These are phyloP conservation scores for Thelonectria rubi DNA, from an alignment of 2,329 filamentous ascomycete species.

Conservation along the genomic window DNA sequence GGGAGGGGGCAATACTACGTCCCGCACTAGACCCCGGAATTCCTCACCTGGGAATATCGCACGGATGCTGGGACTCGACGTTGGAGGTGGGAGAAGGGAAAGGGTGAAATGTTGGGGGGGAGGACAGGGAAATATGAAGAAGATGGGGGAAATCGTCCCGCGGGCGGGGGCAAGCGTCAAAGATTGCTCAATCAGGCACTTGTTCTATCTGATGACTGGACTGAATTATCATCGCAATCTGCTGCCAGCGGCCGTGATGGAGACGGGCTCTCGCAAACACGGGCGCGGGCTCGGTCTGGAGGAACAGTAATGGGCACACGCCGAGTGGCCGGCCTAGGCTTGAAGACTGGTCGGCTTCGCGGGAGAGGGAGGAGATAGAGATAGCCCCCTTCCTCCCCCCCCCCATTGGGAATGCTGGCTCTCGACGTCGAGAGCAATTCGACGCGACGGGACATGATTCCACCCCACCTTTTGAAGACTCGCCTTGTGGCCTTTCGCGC, in stretches of 20 bases:
- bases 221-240: constrained; percentile 27
- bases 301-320: constrained; percentile 34
- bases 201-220: constrained; percentile 32
- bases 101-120: constrained; percentile 9
- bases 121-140: constrained; percentile 11
- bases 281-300: constrained; percentile 25
- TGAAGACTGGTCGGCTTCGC: background rate
- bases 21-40: constrained; percentile 9
- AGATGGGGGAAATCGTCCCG: background rate
- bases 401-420: no score
- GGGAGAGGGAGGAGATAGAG: no score
- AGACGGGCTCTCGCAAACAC: constrained; percentile 7
- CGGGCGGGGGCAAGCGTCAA: background rate
- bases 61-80: constrained; percentile 27
- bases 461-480: constrained; percentile 26
- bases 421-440: background rate
- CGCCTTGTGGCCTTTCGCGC: constrained; percentile 24
- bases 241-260: background rate
- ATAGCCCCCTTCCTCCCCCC: no score
- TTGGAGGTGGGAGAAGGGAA: constrained; percentile 29
- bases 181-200: constrained; percentile 20
- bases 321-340: constrained; percentile 25
- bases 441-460: constrained; percentile 7
- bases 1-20: background rate
- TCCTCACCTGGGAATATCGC: background rate